Evolutionary conservation across 345 rosid genomes (phyloP), one percentile per base, ranked within the genome.

Genomic region (Euclidium syriacum): DNA sequence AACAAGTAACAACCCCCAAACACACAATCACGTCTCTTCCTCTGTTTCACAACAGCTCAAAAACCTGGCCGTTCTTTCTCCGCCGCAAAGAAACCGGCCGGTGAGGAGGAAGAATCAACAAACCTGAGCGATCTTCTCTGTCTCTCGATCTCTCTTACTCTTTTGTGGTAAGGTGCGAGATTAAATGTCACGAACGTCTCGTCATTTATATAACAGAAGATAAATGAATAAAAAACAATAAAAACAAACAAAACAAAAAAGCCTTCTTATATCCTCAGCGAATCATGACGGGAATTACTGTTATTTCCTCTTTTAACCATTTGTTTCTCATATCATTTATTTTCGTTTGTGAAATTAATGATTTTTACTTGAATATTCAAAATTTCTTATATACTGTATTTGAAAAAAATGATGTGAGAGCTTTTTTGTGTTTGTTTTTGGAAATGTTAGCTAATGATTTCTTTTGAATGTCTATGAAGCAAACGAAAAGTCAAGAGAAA

Each of bases 161-260:
- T 35, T 17, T 16, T 27, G 3, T 60, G 26, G 14, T 44, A 15
- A 60, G 48, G 35, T 52, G 42, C 30, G 62, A 62, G 68, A 36
- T 62, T 70, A 70, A 70, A 70, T 53, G 44, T n/a, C 64, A 39
- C 43, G 2, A 62, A 29, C 10, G 15, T 16, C 64, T 54, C 55
- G 4, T 52, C n/a, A 15, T 43, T 23, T 16, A 27, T 25, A 10
- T 49, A 58, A 15, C 52, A 15, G 35, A 6, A 44, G 7, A 36
- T 12, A 6, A 16, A 0, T 22, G 7, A 26, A 10, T 11, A n/a
- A 17, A 24, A 36, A 42, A 54, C 18, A 19, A 8, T 15, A 40
- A 34, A 36, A 62, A 38, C 34, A 54, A 16, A 53, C 44, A 61
- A 35, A 56, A 34, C 58, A 32, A 58, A 22, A n/a, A 57, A 49